A percentile compares a stretch with the other conserved stretches of the same genome.
These are phyloP conservation scores for Podospora pseudocomata DNA, from an alignment of 495 filamentous ascomycete genomes.

Conservation along the genomic window DNA sequence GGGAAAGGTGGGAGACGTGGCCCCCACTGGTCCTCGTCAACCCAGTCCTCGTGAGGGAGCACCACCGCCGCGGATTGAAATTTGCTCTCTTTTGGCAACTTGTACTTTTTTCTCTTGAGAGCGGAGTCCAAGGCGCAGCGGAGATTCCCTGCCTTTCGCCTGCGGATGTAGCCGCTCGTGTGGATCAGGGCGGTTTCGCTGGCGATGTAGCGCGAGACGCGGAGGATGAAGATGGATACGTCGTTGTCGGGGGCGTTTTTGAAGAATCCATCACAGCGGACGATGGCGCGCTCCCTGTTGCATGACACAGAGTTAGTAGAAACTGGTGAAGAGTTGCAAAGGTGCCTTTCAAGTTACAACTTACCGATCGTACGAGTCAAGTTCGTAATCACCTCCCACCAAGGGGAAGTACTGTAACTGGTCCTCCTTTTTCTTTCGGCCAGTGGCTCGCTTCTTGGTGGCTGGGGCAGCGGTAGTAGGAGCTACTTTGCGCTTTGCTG, in stretches of 20 bases:
- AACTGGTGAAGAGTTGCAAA: no score
- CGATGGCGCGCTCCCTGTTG: background rate
- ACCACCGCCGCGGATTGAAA: slow-evolving; percentile 9
- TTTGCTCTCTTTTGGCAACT: background rate
- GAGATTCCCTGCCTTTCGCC: background rate
- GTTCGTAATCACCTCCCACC: slow-evolving; percentile 22
- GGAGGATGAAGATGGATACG: slow-evolving; percentile 18
- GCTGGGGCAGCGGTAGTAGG: background rate
- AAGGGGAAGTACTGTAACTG: background rate
- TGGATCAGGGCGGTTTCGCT: background rate
- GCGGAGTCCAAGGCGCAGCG: background rate
- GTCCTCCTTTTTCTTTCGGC: background rate
- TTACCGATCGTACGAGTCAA: slow-evolving; percentile 15
- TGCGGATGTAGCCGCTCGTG: background rate
- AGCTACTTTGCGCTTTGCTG: slow-evolving; percentile 24
- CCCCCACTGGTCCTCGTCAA: background rate
- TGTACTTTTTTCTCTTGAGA: background rate
- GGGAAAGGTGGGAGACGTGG: no score
- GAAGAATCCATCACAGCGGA: background rate
- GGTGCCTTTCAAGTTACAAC: background rate
- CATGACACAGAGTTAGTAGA: background rate
- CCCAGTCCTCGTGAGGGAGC: slow-evolving; percentile 16
- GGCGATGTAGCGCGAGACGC: slow-evolving; percentile 9
- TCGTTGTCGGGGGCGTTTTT: slow-evolving; percentile 8
- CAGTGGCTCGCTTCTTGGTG: background rate